Conservation (phyloP, 1,284 basidiomycete species). For the Anthracocystis walkeri region DNA sequence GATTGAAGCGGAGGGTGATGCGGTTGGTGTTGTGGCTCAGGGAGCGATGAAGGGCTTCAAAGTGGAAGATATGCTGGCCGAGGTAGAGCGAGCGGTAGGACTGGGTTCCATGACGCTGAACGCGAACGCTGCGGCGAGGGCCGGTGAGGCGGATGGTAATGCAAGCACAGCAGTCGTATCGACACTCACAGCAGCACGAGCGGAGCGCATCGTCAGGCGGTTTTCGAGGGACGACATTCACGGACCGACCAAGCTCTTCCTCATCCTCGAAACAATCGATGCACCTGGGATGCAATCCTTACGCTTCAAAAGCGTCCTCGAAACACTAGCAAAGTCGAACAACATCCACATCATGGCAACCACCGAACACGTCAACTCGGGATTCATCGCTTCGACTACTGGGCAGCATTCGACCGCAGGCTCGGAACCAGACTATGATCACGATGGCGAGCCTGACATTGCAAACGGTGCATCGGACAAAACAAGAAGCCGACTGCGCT, state of each 20-base stretch:
- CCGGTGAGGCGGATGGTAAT: constrained; percentile 1
- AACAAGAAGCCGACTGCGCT: constrained; percentile 20
- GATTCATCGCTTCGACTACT: constrained; percentile 30
- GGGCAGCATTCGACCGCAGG: constrained; percentile 13
- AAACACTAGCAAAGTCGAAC: constrained; percentile 23
- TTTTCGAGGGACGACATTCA: constrained; percentile 10
- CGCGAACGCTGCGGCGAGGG: constrained; percentile 6
- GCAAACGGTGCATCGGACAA: background rate
- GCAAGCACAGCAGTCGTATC: constrained; percentile 26
- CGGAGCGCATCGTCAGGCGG: constrained; percentile 33
- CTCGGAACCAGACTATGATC: background rate
- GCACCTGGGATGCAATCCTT: constrained; percentile 44
- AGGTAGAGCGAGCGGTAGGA: constrained; percentile 37
- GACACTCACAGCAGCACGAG: constrained; percentile 34
- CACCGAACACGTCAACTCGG: constrained; percentile 47
- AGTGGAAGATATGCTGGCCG: constrained; percentile 45
- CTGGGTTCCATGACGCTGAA: constrained; percentile 29
- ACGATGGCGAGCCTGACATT: background rate
- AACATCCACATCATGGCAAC: constrained; percentile 54
- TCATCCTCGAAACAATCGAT: constrained; percentile 48
- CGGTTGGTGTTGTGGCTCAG: constrained; percentile 52
- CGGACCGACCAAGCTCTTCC: constrained; percentile 35
- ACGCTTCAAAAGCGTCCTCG: constrained; percentile 41
- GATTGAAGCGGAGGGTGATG: constrained; percentile 44
- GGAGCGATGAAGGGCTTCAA: constrained; percentile 52